These are phyloP conservation scores for Pseudocohnilembus persalinus DNA, from an alignment of 169 alveolate species.

Conservation along the genomic window DNA sequence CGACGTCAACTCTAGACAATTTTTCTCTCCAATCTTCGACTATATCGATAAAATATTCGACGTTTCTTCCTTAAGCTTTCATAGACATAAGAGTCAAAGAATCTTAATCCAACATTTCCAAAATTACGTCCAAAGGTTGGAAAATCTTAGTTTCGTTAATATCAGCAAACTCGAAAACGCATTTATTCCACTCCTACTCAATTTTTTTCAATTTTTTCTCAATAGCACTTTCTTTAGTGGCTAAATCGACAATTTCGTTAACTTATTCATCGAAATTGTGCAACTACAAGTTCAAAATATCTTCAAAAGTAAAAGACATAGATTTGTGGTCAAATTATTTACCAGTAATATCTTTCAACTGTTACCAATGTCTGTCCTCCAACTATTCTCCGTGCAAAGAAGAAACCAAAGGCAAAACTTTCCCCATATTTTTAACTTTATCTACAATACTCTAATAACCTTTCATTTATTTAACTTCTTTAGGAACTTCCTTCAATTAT, in stretches of 20 bases:
- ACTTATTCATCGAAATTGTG: constrained; percentile 92
- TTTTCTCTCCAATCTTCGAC: constrained; percentile 91
- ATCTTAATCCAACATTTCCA: constrained; percentile 88
- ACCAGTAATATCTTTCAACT: constrained; percentile 91
- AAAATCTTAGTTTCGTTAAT: constrained; percentile 87
- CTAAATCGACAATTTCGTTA: constrained; percentile 93
- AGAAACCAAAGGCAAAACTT: constrained; percentile 92
- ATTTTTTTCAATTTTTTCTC: constrained; percentile 92
- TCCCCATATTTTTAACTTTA: constrained; percentile 93
- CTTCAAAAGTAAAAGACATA: constrained; percentile 92
- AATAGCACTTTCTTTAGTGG: constrained; percentile 93
- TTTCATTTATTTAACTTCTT: constrained; percentile 88
- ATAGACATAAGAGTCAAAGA: constrained; percentile 89
- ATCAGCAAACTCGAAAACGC: constrained; percentile 86
- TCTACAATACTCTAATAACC: constrained; percentile 89
- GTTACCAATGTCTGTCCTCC: constrained; percentile 96
- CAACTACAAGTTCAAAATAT: constrained; percentile 88
- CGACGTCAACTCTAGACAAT: constrained; percentile 86
- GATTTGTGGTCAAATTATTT: constrained; percentile 89
- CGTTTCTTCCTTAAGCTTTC: constrained; percentile 87
- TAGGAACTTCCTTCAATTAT: constrained; percentile 86
- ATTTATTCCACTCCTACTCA: constrained; percentile 90
- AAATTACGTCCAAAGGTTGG: constrained; percentile 86
- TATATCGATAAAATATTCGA: constrained; percentile 86
- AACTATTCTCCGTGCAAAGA: constrained; percentile 92